A percentile compares a stretch with the other conserved stretches of the same genome.
These are phyloP conservation scores for Candida patagonica DNA, from an alignment of 805 yeast genomes.

Conservation along the genomic window DNA sequence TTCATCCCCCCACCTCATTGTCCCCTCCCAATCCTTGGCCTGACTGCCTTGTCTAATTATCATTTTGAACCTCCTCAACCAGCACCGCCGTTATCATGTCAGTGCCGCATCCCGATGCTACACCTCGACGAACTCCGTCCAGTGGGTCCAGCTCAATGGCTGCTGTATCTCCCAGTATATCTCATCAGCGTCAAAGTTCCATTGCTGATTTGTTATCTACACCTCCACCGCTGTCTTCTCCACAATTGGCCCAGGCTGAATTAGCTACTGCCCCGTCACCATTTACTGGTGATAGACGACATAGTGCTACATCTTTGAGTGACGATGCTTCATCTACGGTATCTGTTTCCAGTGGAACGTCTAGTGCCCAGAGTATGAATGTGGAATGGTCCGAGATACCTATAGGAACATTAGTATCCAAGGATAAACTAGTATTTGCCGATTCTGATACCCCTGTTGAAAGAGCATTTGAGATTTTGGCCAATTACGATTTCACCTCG, in stretches of 20 bases:
- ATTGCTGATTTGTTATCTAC: constrained; percentile 25
- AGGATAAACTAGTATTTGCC: constrained; percentile 65
- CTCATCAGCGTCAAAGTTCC: constrained; percentile 14
- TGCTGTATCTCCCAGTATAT: background rate
- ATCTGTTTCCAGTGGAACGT: background rate
- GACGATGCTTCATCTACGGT: constrained; percentile 3
- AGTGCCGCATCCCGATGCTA: background rate
- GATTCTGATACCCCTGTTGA: constrained; percentile 67
- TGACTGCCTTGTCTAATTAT: too few relatives aligned
- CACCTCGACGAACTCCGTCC: background rate
- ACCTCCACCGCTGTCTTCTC: constrained; percentile 23
- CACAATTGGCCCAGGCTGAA: background rate
- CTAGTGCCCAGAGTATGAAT: background rate
- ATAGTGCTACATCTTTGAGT: background rate
- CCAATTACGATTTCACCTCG: constrained; percentile 66
- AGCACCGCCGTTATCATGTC: background rate
- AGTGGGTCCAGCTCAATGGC: background rate
- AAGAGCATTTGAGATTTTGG: constrained; percentile 74
- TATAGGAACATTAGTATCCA: constrained; percentile 66
- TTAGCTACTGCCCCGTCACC: constrained; percentile 1
- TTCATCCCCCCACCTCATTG: background rate
- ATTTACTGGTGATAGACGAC: constrained; percentile 2
- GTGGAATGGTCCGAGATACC: constrained; percentile 66
- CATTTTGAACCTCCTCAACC: too few relatives aligned
- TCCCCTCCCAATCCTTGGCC: background rate